phyloP scores from a whole-genome alignment of 2,329 filamentous ascomycete species.

The Curvularia hawaiiensis region DNA sequence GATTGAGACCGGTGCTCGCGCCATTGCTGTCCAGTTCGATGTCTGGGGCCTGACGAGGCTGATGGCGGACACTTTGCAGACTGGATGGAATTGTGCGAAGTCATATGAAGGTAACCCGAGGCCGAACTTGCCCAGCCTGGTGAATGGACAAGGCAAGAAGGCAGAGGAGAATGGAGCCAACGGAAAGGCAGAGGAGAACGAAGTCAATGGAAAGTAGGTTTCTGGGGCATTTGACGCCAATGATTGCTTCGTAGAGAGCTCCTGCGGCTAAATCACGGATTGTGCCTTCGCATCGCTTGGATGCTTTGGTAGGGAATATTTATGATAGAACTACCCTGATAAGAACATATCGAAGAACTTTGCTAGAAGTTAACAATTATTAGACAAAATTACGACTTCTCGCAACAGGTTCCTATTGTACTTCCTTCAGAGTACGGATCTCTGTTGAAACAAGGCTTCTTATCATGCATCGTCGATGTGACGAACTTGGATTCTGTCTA shows the following conservation, averaged over 20 bases:
- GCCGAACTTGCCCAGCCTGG: constrained; percentile 6
- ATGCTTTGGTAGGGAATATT: background rate
- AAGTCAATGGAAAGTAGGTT: background rate
- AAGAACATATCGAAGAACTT: background rate
- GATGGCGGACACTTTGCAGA: constrained; percentile 21
- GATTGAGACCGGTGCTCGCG: constrained; percentile 26
- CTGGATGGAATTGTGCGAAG: constrained; percentile 27
- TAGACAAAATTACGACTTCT: background rate
- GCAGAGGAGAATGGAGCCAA: background rate
- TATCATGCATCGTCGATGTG: too few relatives aligned
- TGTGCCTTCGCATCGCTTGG: background rate
- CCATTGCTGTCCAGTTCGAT: constrained; percentile 33
- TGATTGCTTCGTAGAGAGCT: background rate
- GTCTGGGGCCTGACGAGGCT: constrained; percentile 31
- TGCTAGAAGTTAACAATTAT: background rate
- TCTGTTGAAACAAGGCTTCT: too few relatives aligned
- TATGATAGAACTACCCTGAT: background rate
- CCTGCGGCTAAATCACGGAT: background rate
- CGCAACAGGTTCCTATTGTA: background rate
- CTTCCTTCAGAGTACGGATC: too few relatives aligned
- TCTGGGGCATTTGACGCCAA: background rate
- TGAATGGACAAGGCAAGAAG: constrained; percentile 6
- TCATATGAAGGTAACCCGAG: constrained; percentile 19
- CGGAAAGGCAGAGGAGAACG: background rate
- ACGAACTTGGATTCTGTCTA: too few relatives aligned